Conservation (phyloP, 345 rosid species). For the Alliaria petiolata region DNA sequence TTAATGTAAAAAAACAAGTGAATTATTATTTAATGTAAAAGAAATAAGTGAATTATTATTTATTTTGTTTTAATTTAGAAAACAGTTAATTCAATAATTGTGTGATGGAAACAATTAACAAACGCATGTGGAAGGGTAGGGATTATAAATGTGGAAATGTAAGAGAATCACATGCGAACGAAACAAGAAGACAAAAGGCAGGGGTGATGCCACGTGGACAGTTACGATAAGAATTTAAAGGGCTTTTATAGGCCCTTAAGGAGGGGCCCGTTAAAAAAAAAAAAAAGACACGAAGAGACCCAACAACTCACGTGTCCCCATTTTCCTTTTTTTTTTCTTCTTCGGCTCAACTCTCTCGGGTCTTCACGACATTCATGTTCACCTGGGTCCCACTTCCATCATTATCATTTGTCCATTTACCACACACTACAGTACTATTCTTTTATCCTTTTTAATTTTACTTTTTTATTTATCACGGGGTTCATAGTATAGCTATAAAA, state of each 20-base stretch:
- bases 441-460: background rate
- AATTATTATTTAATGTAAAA: background rate
- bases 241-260: background rate
- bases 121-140: conserved; percentile 30
- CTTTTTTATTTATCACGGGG: conserved; percentile 10
- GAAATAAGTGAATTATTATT: background rate
- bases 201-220: conserved; percentile 30
- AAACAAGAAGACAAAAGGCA: conserved; percentile 24
- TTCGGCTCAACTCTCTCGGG: conserved; percentile 22
- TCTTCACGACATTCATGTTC: conserved; percentile 39
- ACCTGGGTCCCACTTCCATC: conserved; percentile 3
- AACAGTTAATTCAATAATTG: conserved; percentile 3
- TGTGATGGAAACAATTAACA: conserved; percentile 14
- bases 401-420: conserved; percentile 11
- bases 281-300: conserved; percentile 14
- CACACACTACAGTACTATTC: background rate
- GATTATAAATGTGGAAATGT: conserved; percentile 1
- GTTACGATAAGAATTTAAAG: conserved; percentile 20
- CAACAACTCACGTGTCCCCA: conserved; percentile 36
- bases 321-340: background rate
- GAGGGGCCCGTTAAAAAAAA: background rate
- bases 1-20: background rate
- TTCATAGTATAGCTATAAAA: background rate
- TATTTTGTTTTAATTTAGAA: background rate
- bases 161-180: conserved; percentile 22